Evolutionary conservation across 768 basidiomycete genomes (phyloP).

Genomic region (Boletus sensibilis): DNA sequence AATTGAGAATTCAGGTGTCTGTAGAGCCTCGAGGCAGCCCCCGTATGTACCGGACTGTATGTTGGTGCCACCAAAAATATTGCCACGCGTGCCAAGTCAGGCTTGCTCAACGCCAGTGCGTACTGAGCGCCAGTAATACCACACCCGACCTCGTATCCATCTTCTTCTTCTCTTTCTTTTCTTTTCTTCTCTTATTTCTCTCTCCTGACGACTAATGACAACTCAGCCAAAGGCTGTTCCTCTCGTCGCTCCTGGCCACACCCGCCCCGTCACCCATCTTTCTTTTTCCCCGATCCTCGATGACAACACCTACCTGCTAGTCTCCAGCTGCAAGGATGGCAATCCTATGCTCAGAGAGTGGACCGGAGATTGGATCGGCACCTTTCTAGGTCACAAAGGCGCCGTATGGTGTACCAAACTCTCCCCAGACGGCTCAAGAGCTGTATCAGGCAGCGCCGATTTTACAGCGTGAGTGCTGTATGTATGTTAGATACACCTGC

Average conservation of each 20-base stretch:
- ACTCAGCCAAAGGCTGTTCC: slow-evolving; percentile 65
- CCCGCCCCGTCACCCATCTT: slow-evolving; percentile 87
- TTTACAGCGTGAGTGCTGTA: slow-evolving; percentile 82
- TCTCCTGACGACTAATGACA: slow-evolving; percentile 53
- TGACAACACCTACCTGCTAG: slow-evolving; percentile 83
- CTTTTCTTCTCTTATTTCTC: neutral
- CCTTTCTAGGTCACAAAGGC: slow-evolving; percentile 86
- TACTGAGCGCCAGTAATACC: slow-evolving; percentile 44
- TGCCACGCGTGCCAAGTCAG: slow-evolving; percentile 16
- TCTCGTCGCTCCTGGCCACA: slow-evolving; percentile 83
- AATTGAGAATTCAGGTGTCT: neutral
- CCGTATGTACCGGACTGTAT: neutral
- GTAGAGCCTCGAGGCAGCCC: too few relatives aligned
- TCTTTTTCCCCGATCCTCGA: slow-evolving; percentile 86
- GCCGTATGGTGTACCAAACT: slow-evolving; percentile 98
- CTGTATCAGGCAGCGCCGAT: slow-evolving; percentile 92
- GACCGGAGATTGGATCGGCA: slow-evolving; percentile 99
- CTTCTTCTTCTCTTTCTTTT: neutral
- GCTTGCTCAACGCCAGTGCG: slow-evolving; percentile 31
- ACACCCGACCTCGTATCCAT: slow-evolving; percentile 1
- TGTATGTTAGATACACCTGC: neutral
- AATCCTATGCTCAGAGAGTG: slow-evolving; percentile 96
- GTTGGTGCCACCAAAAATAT: neutral
- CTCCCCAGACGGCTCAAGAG: slow-evolving; percentile 78
- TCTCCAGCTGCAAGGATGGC: slow-evolving; percentile 98